Evolutionary conservation across 2,329 filamentous ascomycete genomes (phyloP), one percentile per base, ranked within the genome.

Genomic region (Cercospora sesami): DNA sequence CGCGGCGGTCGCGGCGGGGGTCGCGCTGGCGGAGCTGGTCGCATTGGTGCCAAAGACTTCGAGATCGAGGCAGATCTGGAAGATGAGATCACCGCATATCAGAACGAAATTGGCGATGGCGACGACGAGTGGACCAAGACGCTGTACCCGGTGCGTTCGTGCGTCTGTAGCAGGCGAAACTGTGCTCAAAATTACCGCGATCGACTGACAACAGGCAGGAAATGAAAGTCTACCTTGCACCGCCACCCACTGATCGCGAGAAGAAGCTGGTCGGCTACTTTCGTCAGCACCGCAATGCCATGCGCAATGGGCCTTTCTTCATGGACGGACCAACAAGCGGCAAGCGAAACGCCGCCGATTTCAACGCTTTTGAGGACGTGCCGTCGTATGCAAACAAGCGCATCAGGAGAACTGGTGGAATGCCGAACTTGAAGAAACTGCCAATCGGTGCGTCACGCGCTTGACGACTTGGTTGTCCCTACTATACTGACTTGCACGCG

Each of bases 321-420:
- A 66, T 71, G 68, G 69, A 73, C 60, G 63, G 53, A 16, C 59
- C 71, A 10, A 58, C 55, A 21, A 80, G 77, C 5, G 80, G 85
- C 70, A 81, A 78, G 5, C 86, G 86, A 72, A 83, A 83, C 0
- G 83, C 82, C 51, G 75, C 79, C 1, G 83, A 86, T 67, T 88
- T 86, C 85, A 86, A 86, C 69, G 84, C 84, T 0, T 79, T 86
- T 12, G 86, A 84, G 0, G 80, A 80, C 28, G 80, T 85, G 53
- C 75, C 85, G 64, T 82, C 84, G 33, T 73, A 70, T 0, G 64
- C 48, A 69, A 80, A 4, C 74, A 76, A 76, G 80, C 78, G 74
- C 78, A 74, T 9, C 70, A 77, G 66, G 71, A 74, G 66, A 16
- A 23, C 63, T 36, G 65, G 60, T 39, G 82, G 81, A 21, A 83